A percentile compares a stretch with the other conserved stretches of the same genome.
Evolutionary conservation across 192 early-diverging fungal species (phyloP).

Genomic region (Coemansia sp.): DNA sequence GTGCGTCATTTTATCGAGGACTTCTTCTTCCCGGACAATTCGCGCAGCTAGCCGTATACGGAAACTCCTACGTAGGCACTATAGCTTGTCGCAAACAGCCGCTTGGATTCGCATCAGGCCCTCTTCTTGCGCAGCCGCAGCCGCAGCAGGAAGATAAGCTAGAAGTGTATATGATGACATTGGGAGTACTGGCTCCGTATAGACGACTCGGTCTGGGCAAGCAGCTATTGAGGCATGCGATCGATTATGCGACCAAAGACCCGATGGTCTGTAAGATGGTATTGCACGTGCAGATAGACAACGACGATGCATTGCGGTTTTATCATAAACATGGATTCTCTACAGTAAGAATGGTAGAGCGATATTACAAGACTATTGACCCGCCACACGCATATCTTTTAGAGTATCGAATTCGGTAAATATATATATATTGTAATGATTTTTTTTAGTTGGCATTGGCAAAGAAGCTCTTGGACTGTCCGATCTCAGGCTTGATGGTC

Average conservation of each 20-base stretch:
- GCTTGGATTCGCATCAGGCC: conserved; percentile 36
- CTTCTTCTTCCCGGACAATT: conserved; percentile 69
- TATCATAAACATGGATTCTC: conserved; percentile 81
- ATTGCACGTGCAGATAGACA: conserved; percentile 84
- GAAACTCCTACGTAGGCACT: conserved; percentile 72
- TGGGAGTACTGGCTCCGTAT: conserved; percentile 86
- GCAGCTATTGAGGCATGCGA: conserved; percentile 59
- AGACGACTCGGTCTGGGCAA: conserved; percentile 77
- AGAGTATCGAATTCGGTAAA: conserved; percentile 30
- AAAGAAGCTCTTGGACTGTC: conserved; percentile 72
- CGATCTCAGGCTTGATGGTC: conserved; percentile 74
- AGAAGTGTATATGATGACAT: conserved; percentile 87
- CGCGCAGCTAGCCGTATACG: conserved; percentile 67
- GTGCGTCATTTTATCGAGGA: conserved; percentile 74
- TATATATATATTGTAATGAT: neutral
- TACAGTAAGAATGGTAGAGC: conserved; percentile 57
- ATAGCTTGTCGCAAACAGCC: conserved; percentile 80
- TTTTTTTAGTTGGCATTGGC: neutral
- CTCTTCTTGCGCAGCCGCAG: conserved; percentile 16
- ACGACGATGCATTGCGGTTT: conserved; percentile 78
- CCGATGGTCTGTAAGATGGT: conserved; percentile 61
- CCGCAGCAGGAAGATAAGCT: neutral
- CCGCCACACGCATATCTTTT: conserved; percentile 79
- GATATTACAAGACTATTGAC: conserved; percentile 85
- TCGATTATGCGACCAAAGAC: conserved; percentile 44